phyloP scores from a whole-genome alignment of 495 filamentous ascomycete species.

The Pyronema domesticum region DNA sequence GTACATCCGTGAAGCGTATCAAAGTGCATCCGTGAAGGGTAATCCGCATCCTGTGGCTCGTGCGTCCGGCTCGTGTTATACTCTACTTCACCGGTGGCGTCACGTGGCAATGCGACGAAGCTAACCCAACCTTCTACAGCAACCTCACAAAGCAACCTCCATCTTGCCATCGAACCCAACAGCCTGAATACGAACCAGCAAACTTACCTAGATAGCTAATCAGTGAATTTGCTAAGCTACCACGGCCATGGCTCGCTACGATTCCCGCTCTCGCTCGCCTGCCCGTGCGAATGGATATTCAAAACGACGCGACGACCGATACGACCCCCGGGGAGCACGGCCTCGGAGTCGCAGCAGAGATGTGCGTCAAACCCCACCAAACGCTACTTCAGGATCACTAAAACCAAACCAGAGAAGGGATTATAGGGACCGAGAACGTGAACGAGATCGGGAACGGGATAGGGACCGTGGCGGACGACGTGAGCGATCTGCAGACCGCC shows the following conservation, averaged over 20 bases:
- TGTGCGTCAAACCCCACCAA: slow-evolving; percentile 12
- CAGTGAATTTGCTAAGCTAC: too few relatives aligned
- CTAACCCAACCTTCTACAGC: too few relatives aligned
- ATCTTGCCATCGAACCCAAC: too few relatives aligned
- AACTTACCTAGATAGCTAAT: too few relatives aligned
- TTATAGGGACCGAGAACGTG: slow-evolving; percentile 30
- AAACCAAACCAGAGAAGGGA: slow-evolving; percentile 16
- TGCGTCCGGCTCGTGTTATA: too few relatives aligned
- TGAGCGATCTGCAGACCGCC: slow-evolving; percentile 47
- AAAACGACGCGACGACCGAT: slow-evolving; percentile 23
- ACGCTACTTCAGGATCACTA: neutral
- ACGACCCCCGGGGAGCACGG: slow-evolving; percentile 19
- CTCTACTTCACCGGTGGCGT: too few relatives aligned
- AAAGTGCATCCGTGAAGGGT: too few relatives aligned
- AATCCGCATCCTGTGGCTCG: too few relatives aligned
- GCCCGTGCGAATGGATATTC: slow-evolving; percentile 16
- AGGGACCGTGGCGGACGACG: slow-evolving; percentile 48
- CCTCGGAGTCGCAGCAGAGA: slow-evolving; percentile 22
- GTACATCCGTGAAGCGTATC: too few relatives aligned
- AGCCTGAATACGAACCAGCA: too few relatives aligned
- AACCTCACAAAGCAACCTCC: too few relatives aligned
- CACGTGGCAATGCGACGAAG: too few relatives aligned
- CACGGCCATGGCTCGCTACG: slow-evolving; percentile 14
- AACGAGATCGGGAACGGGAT: slow-evolving; percentile 37
- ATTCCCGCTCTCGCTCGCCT: slow-evolving; percentile 22